These are phyloP conservation scores for Fraxinus quadrangulata DNA, from an alignment of 257 asterid genomes.

Conservation along the genomic window DNA sequence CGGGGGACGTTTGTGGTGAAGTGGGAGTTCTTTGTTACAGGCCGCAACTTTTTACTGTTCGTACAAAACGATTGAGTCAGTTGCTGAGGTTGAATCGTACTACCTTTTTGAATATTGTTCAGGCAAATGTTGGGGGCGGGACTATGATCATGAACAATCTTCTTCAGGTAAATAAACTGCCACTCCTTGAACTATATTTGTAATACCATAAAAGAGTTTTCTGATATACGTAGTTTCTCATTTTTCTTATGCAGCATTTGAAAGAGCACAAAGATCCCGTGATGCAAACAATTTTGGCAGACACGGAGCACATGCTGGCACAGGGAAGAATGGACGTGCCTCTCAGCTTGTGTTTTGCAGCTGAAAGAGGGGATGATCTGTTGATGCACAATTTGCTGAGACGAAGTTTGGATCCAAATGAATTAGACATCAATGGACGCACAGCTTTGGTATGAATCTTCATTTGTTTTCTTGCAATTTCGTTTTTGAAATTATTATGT, in stretches of 20 bases:
- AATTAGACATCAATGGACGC: constrained; percentile 60
- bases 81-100: constrained; percentile 72
- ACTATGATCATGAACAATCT: constrained; percentile 81
- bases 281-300: constrained; percentile 54
- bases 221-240: background rate
- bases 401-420: constrained; percentile 72
- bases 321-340: constrained; percentile 83
- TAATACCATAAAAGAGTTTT: background rate
- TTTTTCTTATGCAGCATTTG: constrained; percentile 54
- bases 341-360: constrained; percentile 84
- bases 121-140: constrained; percentile 82
- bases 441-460: constrained; percentile 56
- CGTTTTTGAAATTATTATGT: background rate
- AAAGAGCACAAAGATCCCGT: constrained; percentile 53
- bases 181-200: background rate
- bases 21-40: constrained; percentile 78
- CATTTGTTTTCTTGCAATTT: background rate
- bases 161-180: constrained; percentile 52
- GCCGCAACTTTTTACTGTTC: constrained; percentile 71
- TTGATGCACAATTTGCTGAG: constrained; percentile 65
- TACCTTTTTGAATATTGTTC: constrained; percentile 62
- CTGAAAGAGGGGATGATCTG: constrained; percentile 66
- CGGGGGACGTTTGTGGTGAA: constrained; percentile 75
- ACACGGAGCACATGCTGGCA: constrained; percentile 75
- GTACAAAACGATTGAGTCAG: constrained; percentile 76